phyloP scores from a whole-genome alignment of 2,329 filamentous ascomycete genomes.

The Microsporum canis region DNA sequence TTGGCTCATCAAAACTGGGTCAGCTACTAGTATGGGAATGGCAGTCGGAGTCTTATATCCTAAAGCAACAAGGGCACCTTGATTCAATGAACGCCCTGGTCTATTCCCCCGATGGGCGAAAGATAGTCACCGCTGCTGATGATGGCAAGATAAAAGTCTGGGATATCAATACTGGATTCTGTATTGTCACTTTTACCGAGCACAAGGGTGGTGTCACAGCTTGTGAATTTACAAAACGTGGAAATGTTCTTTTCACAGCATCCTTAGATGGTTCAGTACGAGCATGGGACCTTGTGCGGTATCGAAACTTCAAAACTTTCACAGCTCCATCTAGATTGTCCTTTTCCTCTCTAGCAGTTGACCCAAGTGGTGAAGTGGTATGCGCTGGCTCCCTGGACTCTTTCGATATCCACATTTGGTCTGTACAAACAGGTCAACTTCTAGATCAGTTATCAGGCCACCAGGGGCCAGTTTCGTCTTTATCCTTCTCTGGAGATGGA shows the following conservation, averaged over 20 bases:
- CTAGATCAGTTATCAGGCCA: constrained; percentile 85
- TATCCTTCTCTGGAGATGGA: constrained; percentile 83
- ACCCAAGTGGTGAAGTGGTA: constrained; percentile 90
- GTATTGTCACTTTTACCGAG: constrained; percentile 94
- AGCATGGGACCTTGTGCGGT: constrained; percentile 92
- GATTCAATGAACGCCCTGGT: constrained; percentile 88
- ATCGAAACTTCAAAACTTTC: constrained; percentile 94
- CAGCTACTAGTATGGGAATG: constrained; percentile 99
- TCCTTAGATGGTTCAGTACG: constrained; percentile 88
- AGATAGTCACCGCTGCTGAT: constrained; percentile 85
- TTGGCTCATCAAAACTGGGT: constrained; percentile 87
- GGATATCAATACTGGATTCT: constrained; percentile 94
- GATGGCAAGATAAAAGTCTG: constrained; percentile 98
- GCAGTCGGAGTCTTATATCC: constrained; percentile 97
- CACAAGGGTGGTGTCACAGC: constrained; percentile 86
- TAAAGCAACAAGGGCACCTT: constrained; percentile 96
- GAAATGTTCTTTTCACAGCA: constrained; percentile 89
- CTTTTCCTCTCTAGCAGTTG: constrained; percentile 91
- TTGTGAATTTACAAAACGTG: constrained; percentile 88
- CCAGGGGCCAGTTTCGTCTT: constrained; percentile 79
- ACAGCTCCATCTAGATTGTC: constrained; percentile 84
- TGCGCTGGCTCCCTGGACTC: constrained; percentile 91
- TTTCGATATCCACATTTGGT: constrained; percentile 97
- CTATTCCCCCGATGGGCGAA: constrained; percentile 87
- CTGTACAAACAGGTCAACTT: constrained; percentile 90